Base-by-base conservation (phyloP, 1,284 basidiomycete genomes). In the Irpex sp. region DNA sequence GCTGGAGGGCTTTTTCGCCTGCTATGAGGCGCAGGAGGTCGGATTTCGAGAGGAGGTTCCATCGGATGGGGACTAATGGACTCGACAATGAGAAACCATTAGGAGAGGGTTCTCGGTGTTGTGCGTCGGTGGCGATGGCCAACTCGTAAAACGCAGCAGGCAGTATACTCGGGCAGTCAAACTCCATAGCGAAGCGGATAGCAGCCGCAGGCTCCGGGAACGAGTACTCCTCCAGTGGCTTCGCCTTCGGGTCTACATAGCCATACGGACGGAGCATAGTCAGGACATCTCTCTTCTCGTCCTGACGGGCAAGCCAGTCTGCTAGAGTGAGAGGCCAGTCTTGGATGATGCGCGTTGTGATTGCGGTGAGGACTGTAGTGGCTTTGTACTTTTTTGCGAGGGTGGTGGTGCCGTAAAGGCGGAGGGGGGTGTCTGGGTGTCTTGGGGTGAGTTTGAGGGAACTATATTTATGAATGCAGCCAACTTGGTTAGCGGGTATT, bases 71-170 rank as follows among this genome's bases (percentile, higher is more conserved):
- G 0, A 34, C 31, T 1, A 34, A 1, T 0, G 31, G 31, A 34
- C 31, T 34, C 6, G 31, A 34, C 3, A 34, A 34, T n/a, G n/a
- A n/a, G n/a, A n/a, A n/a, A n/a, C n/a, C n/a, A n/a, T n/a, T n/a
- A n/a, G n/a, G n/a, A n/a, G n/a, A n/a, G n/a, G n/a, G 31, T 34
- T 34, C 31, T 0, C 31, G 31, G 1, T 34, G 31, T 6, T 6
- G 5, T 6, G 31, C 31, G 31, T 34, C 31, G 31, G 1, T 17
- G 44, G 44, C 44, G 44, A 47, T 17, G 13, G 61, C 21, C 3
- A 62, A 47, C 5, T 17, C n/a, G 36, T 62, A 62, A 47, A 38
- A 57, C 8, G 61, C 61, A 8, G 55, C 61, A 2, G 61, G 61
- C 15, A 62, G 44, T 3, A 62, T 51, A 17, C 40, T 31, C 4